Evolutionary conservation across 352 stramenopile genomes (phyloP), one percentile per base, ranked within the genome.

Genomic region (Globisporangium cederbergense): DNA sequence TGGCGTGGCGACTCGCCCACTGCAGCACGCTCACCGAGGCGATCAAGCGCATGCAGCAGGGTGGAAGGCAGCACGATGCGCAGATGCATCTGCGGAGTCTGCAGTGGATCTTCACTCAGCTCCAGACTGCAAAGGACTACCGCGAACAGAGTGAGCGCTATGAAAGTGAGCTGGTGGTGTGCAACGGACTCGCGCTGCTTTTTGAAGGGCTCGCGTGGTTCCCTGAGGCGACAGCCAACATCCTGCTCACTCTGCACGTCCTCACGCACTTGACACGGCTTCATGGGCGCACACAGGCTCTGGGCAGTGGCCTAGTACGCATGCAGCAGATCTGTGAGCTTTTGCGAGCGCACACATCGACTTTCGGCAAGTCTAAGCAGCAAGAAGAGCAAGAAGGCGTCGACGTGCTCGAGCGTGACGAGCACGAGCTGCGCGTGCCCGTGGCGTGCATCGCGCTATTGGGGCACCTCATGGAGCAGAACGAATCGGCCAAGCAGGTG

Each of bases 1-100:
- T 91, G 32, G 71, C 78, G 10, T 91, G 82, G 82, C 68, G 79
- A 6, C 68, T 89, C 34, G 65, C 65, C 25, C 72, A 88, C 42
- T 91, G 82, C 54, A 61, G 58, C 1, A 87, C 69, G 40, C 46
- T 86, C 0, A 58, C 64, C 11, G 82, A 91, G 16, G 79, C 82
- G 28, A 64, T 84, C 46, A 73, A 72, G 18, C 62, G 64, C 4
- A 76, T 91, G 70, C 40, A 28, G 20, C 61, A 76, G 34, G 34
- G 54, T 3, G 66, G 75, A n/a, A 20, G 30, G 2, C 50, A 18
- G 13, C 28, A 18, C 1, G 75, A 88, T 32, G 18, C 59, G 7
- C 49, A 68, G 2, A 62, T 70, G 0, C 71, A 83, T 32, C 66
- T 78, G 8, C 67, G 70, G 7, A 78, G 71, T 50, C 49, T 89